Conservation (phyloP, 805 yeast genomes). For the Wickerhamiella brachini region DNA sequence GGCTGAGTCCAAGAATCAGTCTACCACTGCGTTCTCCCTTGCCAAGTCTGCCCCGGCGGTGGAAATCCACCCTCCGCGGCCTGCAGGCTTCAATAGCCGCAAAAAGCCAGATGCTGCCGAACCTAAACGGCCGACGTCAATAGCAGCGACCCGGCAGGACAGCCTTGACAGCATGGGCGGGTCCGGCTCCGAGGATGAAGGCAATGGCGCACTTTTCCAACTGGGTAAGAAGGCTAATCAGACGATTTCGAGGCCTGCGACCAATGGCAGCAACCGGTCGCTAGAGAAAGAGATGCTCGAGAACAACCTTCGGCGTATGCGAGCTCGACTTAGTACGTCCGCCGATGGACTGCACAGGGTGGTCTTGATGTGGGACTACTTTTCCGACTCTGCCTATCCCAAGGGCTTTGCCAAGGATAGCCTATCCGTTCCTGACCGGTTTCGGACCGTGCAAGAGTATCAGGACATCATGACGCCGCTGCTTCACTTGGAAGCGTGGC, state of each 20-base stretch:
- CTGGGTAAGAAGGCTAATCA: slow-evolving; percentile 6
- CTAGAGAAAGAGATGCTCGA: slow-evolving; percentile 18
- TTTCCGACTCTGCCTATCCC: slow-evolving; percentile 42
- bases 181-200: slow-evolving; percentile 28
- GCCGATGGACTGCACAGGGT: slow-evolving; percentile 58
- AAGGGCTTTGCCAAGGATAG: slow-evolving; percentile 25
- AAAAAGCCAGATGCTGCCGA: slow-evolving; percentile 8
- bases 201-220: slow-evolving; percentile 20
- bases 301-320: slow-evolving; percentile 61
- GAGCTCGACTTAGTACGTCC: slow-evolving; percentile 64
- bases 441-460: slow-evolving; percentile 50
- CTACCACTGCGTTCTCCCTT: not conserved
- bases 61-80: slow-evolving; percentile 34
- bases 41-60: not conserved
- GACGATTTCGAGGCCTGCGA: too few species aligned
- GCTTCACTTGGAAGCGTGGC: slow-evolving; percentile 85
- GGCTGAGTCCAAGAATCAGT: not conserved
- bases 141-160: not conserved
- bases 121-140: not conserved
- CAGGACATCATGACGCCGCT: slow-evolving; percentile 62
- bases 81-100: slow-evolving; percentile 35
- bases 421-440: slow-evolving; percentile 39
- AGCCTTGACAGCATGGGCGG: slow-evolving; percentile 21
- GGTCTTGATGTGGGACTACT: slow-evolving; percentile 68
- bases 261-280: not conserved